Conservation (phyloP, 192 early-diverging fungal genomes). For the Mortierella claussenii region DNA sequence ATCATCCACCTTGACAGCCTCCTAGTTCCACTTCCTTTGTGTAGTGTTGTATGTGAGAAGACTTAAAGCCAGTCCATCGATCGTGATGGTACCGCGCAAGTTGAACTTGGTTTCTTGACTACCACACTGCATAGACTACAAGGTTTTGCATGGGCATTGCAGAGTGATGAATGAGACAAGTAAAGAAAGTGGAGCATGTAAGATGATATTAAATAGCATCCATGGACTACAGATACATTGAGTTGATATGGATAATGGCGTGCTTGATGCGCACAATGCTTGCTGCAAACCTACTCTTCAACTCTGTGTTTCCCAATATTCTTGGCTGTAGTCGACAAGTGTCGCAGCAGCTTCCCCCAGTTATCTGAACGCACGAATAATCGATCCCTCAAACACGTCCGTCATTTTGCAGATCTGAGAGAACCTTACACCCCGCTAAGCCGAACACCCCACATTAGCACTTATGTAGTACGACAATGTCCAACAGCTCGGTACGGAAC, state of each 20-base stretch:
- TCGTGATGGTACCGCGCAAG: no score
- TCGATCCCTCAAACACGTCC: slow-evolving; percentile 92
- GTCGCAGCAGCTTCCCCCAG: slow-evolving; percentile 91
- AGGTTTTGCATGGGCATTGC: no score
- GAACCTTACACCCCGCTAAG: slow-evolving; percentile 86
- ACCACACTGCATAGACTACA: no score
- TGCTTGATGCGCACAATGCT: slow-evolving; percentile 93
- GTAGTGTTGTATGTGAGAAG: no score
- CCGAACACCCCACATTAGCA: slow-evolving; percentile 61
- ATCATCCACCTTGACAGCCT: no score
- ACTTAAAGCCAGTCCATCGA: no score
- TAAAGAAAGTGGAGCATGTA: no score
- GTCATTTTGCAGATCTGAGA: slow-evolving; percentile 95
- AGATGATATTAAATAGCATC: no score
- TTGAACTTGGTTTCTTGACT: no score
- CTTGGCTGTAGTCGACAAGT: slow-evolving; percentile 91
- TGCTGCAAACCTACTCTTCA: slow-evolving; percentile 94
- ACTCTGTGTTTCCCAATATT: slow-evolving; percentile 92
- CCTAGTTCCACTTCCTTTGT: no score
- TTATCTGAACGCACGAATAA: slow-evolving; percentile 89
- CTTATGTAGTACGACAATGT: slow-evolving; percentile 93
- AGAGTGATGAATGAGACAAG: no score
- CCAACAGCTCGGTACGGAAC: slow-evolving; percentile 92
- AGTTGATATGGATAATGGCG: slow-evolving; percentile 97
- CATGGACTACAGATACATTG: slow-evolving; percentile 88